A percentile compares a stretch with the other conserved stretches of the same genome.
These are phyloP conservation scores for Hypoxylon rickii DNA, from an alignment of 495 filamentous ascomycete species.

Conservation along the genomic window DNA sequence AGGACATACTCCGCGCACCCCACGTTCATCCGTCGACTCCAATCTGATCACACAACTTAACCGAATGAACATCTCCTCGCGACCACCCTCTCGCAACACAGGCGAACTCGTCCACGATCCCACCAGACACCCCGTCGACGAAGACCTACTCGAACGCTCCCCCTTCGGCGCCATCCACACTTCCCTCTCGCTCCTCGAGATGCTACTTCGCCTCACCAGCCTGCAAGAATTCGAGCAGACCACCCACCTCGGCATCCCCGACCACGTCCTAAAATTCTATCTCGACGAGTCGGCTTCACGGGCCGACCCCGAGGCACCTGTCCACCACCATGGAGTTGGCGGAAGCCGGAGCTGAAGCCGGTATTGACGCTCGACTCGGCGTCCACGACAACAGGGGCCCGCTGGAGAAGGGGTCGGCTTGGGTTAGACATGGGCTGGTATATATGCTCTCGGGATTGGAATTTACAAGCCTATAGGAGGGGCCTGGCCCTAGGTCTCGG, in stretches of 20 bases:
- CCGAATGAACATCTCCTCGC: constrained; percentile 44
- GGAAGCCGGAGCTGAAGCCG: background rate
- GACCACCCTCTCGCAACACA: constrained; percentile 25
- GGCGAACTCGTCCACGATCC: constrained; percentile 2
- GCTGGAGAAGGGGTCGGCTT: too few species aligned
- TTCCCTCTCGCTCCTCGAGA: constrained; percentile 91
- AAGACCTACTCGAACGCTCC: constrained; percentile 36
- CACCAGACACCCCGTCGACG: constrained; percentile 1
- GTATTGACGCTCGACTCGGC: background rate
- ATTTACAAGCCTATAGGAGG: too few species aligned
- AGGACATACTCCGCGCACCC: constrained; percentile 10
- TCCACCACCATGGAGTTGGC: constrained; percentile 17
- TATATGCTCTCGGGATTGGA: too few species aligned
- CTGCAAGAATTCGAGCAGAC: constrained; percentile 97
- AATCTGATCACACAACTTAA: constrained; percentile 47
- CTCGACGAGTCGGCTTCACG: constrained; percentile 71
- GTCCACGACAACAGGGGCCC: too few species aligned
- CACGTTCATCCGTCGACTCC: constrained; percentile 42
- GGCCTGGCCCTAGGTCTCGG: too few species aligned
- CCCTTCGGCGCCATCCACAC: constrained; percentile 66
- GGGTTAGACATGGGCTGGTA: too few species aligned
- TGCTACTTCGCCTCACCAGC: constrained; percentile 85
- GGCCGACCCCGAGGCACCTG: constrained; percentile 12
- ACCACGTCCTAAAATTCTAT: constrained; percentile 94
- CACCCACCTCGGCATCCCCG: constrained; percentile 90